A percentile compares a stretch with the other conserved stretches of the same genome.
phyloP scores from a whole-genome alignment of 208 protist species.

The Jaenimonas drosophilae region DNA sequence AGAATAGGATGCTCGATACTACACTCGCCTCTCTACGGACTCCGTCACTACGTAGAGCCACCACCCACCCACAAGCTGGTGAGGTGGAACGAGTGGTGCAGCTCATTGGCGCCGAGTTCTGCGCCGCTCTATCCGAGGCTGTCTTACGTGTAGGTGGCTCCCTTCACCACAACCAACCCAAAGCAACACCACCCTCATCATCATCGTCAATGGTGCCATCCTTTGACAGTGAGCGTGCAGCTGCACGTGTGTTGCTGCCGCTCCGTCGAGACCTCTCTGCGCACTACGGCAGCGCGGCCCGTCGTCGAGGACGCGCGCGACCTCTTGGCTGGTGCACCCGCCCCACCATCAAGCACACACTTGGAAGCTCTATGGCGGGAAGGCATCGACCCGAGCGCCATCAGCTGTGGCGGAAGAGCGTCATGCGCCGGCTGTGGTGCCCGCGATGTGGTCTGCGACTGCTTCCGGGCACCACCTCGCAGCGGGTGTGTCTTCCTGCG shows the following conservation, averaged over 20 bases:
- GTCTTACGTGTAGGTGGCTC: background rate
- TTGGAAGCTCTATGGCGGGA: conserved; percentile 15
- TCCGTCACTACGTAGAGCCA: too few species aligned
- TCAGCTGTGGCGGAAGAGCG: conserved; percentile 27
- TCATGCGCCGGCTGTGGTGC: conserved; percentile 40
- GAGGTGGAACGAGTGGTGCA: conserved; percentile 25
- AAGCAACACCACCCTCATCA: background rate
- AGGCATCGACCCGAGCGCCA: too few species aligned
- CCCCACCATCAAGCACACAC: conserved; percentile 4
- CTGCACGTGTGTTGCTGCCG: conserved; percentile 1
- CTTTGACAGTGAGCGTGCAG: too few species aligned
- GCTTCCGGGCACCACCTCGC: conserved; percentile 7
- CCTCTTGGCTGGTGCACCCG: conserved; percentile 44
- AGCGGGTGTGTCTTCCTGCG: too few species aligned
- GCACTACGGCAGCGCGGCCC: conserved; percentile 66
- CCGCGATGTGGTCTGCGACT: conserved; percentile 44
- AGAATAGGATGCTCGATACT: too few species aligned
- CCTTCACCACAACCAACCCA: background rate
- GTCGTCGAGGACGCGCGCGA: conserved; percentile 34
- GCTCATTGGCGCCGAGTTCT: conserved; percentile 54
- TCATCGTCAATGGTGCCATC: background rate
- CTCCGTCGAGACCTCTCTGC: conserved; percentile 49
- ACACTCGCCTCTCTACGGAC: too few species aligned
- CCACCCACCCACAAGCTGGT: background rate
- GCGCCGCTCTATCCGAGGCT: conserved; percentile 43